Evolutionary conservation across 305 asterid species (phyloP), one percentile per base, ranked within the genome.

Genomic region (Fraxinus angustifolia): DNA sequence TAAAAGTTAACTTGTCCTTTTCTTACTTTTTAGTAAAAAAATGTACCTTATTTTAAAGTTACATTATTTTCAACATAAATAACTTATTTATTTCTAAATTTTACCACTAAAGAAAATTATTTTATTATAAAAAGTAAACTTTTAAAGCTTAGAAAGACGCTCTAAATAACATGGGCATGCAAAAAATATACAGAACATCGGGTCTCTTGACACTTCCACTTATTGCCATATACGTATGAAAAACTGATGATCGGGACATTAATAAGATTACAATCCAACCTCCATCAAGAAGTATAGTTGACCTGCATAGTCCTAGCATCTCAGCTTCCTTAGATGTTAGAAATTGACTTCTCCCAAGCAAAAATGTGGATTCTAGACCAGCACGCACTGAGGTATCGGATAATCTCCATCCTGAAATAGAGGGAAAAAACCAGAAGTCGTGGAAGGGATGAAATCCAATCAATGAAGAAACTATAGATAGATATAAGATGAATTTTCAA

Each of bases 301-400:
- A 88, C 75, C 89, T 93, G 10, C 91, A 90, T 72, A 92, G 84
- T 73, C 94, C 97, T 60, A 95, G 89, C 87, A 48, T 82, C 81
- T 85, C 90, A 74, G 92, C 93, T 88, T 91, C 97, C 83, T 88
- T 83, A 31, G 84, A 83, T 77, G 94, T 88, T 83, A 95, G 87
- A 85, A 95, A 79, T 81, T 95, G 99, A 85, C 86, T 91, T 89
- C 99, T 90, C 19, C 99, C 98, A 60, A 84, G 92, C 91, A 95
- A 83, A 91, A 82, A 80, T 33, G 96, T 89, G 78, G 83, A 28
- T 86, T 95, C 93, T 74, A 95, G 86, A 87, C 99, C 99, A 84
- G 92, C 86, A 76, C 90, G 94, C 73, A 95, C 86, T 76, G 98
- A 90, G 76, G 85, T 78, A 80, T 87, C 87, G 10, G 96, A 90